A percentile compares a stretch with the other conserved stretches of the same genome.
Evolutionary conservation across 129 eudicot genomes (phyloP).

Genomic region (Lactuca saligna): DNA sequence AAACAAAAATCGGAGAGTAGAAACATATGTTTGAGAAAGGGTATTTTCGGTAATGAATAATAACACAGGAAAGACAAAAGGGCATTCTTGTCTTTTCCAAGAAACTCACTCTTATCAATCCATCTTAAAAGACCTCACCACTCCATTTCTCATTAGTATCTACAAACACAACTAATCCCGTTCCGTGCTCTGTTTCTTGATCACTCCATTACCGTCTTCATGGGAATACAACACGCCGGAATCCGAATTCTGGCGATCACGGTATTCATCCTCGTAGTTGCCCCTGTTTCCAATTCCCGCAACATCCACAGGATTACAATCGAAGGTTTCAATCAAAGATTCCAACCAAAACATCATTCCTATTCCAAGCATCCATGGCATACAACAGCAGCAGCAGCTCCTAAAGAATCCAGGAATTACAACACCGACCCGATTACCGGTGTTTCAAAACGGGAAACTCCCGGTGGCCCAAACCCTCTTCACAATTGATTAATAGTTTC

Average conservation of each 20-base stretch:
- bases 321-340: conserved; percentile 16
- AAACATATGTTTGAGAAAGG: too few relatives aligned
- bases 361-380: conserved; percentile 30
- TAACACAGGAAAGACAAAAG: conserved; percentile 12
- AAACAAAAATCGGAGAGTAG: too few relatives aligned
- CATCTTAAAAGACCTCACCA: conserved; percentile 23
- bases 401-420: conserved; percentile 32
- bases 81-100: conserved; percentile 31
- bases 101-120: conserved; percentile 25
- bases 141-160: conserved; percentile 15
- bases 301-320: conserved; percentile 25
- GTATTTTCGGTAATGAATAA: conserved; percentile 20
- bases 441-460: conserved; percentile 52
- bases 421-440: conserved; percentile 30
- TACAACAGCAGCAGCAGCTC: conserved; percentile 37
- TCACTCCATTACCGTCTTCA: conserved; percentile 37
- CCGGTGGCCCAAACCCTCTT: conserved; percentile 90
- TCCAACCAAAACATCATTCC: conserved; percentile 27
- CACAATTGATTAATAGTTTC: conserved; percentile 60
- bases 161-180: conserved; percentile 18
- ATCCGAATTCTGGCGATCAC: conserved; percentile 36
- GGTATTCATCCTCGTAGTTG: conserved; percentile 30
- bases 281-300: conserved; percentile 41
- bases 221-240: conserved; percentile 32
- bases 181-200: conserved; percentile 7